A percentile compares a stretch with the other conserved stretches of the same genome.
These are phyloP conservation scores for Isoetes taiwanensis DNA, from an alignment of 75 land plant genomes.

Conservation along the genomic window DNA sequence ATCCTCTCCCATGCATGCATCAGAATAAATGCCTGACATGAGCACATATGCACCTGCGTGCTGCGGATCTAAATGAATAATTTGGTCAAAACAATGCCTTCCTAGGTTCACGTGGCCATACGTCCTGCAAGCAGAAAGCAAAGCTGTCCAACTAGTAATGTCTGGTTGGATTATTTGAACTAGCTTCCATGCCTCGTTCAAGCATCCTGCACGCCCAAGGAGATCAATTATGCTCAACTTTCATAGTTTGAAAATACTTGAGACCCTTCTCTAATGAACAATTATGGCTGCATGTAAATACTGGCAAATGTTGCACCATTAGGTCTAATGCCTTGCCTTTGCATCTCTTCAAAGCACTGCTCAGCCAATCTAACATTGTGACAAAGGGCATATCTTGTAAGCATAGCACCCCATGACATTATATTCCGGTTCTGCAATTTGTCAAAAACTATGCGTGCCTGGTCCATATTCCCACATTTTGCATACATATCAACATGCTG, in stretches of 20 bases:
- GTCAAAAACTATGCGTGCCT: too few relatives aligned
- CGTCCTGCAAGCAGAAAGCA: constrained; percentile 12
- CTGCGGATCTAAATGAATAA: background rate
- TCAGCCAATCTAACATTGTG: too few relatives aligned
- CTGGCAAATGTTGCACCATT: constrained; percentile 9
- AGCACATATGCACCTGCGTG: background rate
- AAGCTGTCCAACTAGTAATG: constrained; percentile 9
- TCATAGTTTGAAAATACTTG: constrained; percentile 10
- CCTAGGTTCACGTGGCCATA: constrained; percentile 5
- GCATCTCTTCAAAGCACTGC: too few relatives aligned
- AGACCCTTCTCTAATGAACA: constrained; percentile 8
- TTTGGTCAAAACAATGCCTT: background rate
- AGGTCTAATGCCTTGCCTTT: constrained; percentile 9
- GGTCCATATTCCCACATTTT: too few relatives aligned
- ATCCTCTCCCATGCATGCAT: background rate
- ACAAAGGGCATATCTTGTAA: too few relatives aligned
- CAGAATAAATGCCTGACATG: background rate
- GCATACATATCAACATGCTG: constrained; percentile 26
- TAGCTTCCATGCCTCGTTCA: constrained; percentile 10
- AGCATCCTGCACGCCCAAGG: constrained; percentile 14
- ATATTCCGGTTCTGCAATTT: too few relatives aligned
- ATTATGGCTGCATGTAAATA: constrained; percentile 13
- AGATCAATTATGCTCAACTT: constrained; percentile 14
- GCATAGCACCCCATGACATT: too few relatives aligned
- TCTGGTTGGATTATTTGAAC: constrained; percentile 9